Percentiles rank a stretch among this genome's conserved stretches.
Evolutionary conservation across 768 basidiomycete species (phyloP).

Genomic region (Boletus rubescentipes): DNA sequence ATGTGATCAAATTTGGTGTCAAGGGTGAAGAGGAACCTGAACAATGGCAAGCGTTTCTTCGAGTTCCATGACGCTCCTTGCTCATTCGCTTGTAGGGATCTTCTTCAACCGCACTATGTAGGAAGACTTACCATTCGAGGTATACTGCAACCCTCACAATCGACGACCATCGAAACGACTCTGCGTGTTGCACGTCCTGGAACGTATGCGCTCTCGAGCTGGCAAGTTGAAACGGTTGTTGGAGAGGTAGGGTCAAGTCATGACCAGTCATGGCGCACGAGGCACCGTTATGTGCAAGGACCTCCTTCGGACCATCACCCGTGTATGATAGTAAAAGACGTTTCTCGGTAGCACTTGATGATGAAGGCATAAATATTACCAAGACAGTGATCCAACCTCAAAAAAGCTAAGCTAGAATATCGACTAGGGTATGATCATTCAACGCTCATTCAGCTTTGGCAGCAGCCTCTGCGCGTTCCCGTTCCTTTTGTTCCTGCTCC

Average conservation of each 20-base stretch:
- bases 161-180: conserved; percentile 43
- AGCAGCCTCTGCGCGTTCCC: conserved; percentile 25
- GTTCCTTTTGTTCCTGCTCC: conserved; percentile 41
- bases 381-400: background rate
- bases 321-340: conserved; percentile 35
- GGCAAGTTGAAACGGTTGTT: conserved; percentile 71
- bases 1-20: conserved; percentile 48
- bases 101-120: conserved; percentile 54
- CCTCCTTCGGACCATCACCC: conserved; percentile 29
- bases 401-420: background rate
- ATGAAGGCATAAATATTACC: conserved; percentile 16
- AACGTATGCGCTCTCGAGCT: conserved; percentile 60
- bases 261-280: conserved; percentile 32
- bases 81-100: conserved; percentile 33
- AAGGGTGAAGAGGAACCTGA: conserved; percentile 21
- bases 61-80: background rate
- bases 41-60: conserved; percentile 19
- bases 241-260: conserved; percentile 33
- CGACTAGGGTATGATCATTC: conserved; percentile 17
- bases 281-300: conserved; percentile 42
- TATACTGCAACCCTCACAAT: conserved; percentile 49
- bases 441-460: conserved; percentile 17
- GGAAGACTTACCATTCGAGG: conserved; percentile 72
- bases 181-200: conserved; percentile 67
- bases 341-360: conserved; percentile 8